Percentiles rank a stretch among this genome's conserved stretches.
phyloP scores from a whole-genome alignment of 2,329 filamentous ascomycete species.

The Blastomyces gilchristii region DNA sequence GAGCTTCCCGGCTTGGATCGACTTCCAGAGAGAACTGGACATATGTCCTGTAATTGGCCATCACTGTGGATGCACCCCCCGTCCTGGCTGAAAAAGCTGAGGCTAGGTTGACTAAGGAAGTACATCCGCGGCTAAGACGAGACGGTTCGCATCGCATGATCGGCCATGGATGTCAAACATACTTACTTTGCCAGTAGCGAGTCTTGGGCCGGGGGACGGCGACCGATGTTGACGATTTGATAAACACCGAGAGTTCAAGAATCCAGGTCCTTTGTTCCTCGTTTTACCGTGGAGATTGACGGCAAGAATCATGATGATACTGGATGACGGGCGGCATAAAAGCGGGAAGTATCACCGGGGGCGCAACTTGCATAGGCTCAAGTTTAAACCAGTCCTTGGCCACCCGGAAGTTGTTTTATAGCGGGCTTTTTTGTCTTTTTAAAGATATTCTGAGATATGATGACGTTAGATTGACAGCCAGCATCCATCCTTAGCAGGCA shows the following conservation, averaged over 20 bases:
- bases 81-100: background rate
- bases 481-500: background rate
- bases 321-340: background rate
- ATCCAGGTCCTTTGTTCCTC: background rate
- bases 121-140: background rate
- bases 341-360: background rate
- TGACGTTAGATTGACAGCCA: background rate
- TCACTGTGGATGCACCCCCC: background rate
- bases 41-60: background rate
- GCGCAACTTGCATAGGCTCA: background rate
- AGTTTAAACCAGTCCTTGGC: background rate
- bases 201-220: background rate
- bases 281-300: background rate
- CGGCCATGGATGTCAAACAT: background rate
- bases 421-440: background rate
- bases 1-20: background rate
- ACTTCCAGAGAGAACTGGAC: background rate
- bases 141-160: background rate
- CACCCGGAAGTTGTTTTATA: background rate
- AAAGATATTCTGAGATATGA: background rate
- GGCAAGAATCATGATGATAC: no score
- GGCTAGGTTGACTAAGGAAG: conserved; percentile 1
- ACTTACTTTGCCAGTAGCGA: background rate
- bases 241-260: background rate
- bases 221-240: background rate